These are phyloP conservation scores for Linum trigynum DNA, from an alignment of 345 rosid species.

Conservation along the genomic window DNA sequence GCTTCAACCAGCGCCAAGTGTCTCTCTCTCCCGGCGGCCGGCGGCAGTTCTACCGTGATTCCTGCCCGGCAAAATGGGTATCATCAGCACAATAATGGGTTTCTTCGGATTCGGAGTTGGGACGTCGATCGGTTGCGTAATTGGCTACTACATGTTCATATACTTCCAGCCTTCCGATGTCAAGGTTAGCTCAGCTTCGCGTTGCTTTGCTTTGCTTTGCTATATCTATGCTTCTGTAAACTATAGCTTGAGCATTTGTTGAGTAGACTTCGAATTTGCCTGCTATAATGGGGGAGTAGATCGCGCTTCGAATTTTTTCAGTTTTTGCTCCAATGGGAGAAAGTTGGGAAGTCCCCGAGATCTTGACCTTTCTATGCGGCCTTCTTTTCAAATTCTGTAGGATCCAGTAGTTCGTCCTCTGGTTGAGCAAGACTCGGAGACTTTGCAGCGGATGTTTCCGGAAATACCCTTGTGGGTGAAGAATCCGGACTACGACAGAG, in stretches of 20 bases:
- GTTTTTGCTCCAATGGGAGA: not conserved
- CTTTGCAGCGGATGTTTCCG: conserved; percentile 20
- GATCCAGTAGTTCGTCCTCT: conserved; percentile 25
- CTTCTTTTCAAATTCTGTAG: conserved; percentile 8
- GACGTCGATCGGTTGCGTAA: conserved; percentile 52
- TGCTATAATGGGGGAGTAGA: too few relatives aligned
- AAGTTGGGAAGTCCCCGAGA: not conserved
- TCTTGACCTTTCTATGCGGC: not conserved
- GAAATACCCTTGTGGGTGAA: conserved; percentile 31
- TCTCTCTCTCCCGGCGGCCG: not conserved
- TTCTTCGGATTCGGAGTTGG: conserved; percentile 71
- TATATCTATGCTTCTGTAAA: not conserved
- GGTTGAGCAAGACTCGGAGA: conserved; percentile 23
- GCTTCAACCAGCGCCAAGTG: not conserved
- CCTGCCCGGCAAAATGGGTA: conserved; percentile 36
- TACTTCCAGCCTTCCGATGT: conserved; percentile 57
- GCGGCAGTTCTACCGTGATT: not conserved
- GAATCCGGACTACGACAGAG: conserved; percentile 25
- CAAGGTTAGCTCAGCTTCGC: conserved; percentile 33
- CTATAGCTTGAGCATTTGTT: conserved; percentile 6
- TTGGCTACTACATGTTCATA: conserved; percentile 77
- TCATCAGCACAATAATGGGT: conserved; percentile 53
- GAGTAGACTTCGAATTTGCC: too few relatives aligned
- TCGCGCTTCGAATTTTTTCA: not conserved
- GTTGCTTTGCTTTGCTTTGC: not conserved